A percentile compares a stretch with the other conserved stretches of the same genome.
These are phyloP conservation scores for Jatropha podagrica DNA, from an alignment of 441 rosid species.

Conservation along the genomic window DNA sequence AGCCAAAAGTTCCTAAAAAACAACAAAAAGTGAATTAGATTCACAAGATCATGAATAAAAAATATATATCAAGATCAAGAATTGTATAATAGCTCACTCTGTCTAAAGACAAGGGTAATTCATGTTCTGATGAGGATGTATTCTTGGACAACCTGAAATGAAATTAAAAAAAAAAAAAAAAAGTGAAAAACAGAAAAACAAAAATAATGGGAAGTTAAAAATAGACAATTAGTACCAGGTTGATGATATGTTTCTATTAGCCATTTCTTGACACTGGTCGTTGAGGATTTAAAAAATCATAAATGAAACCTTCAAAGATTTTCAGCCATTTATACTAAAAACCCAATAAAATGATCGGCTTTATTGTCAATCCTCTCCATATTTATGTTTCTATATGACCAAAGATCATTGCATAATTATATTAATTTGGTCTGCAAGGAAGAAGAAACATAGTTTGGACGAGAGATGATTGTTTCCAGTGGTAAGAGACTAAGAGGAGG, in stretches of 20 bases:
- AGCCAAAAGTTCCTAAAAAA: constrained; percentile 57
- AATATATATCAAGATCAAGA: background rate
- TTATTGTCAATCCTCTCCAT: background rate
- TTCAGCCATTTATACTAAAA: background rate
- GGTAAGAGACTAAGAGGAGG: constrained; percentile 4
- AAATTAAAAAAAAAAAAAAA: constrained; percentile 5
- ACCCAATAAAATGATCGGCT: background rate
- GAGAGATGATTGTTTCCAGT: background rate
- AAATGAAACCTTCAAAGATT: background rate
- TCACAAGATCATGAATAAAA: background rate
- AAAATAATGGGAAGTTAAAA: background rate
- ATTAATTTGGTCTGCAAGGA: too few relatives aligned
- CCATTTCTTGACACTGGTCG: constrained; percentile 28
- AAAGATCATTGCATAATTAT: too few relatives aligned
- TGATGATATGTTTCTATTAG: constrained; percentile 24
- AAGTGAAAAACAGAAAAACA: background rate
- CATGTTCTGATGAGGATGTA: constrained; percentile 34
- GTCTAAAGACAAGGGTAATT: constrained; percentile 36
- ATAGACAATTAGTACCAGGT: constrained; percentile 25
- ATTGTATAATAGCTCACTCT: constrained; percentile 34
- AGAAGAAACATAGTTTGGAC: background rate
- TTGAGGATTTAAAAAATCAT: background rate
- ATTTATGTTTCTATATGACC: too few relatives aligned
- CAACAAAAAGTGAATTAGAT: background rate
- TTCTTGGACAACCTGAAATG: constrained; percentile 46